phyloP scores from a whole-genome alignment of 495 filamentous ascomycete genomes.

The Filosporella fistucella region DNA sequence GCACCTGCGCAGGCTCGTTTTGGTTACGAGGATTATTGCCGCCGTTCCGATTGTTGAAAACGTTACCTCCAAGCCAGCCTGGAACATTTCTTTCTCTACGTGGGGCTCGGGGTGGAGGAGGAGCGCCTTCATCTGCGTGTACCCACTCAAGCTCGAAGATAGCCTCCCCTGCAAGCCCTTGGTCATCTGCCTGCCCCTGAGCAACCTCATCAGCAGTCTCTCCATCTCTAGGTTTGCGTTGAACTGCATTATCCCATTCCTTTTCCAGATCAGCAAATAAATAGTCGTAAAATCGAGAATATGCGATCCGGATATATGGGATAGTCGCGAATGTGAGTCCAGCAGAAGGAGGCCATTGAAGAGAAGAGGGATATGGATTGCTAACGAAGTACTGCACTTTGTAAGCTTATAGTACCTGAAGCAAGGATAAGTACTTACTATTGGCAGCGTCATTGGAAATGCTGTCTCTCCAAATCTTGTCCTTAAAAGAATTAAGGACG shows the following conservation, averaged over 20 bases:
- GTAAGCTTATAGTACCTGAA: not conserved
- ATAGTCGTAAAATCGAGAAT: slow-evolving; percentile 54
- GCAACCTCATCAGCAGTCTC: slow-evolving; percentile 36
- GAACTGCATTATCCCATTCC: slow-evolving; percentile 62
- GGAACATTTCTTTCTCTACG: too few species aligned
- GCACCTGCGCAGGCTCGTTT: too few species aligned
- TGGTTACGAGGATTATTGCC: too few species aligned
- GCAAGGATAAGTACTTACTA: slow-evolving; percentile 14
- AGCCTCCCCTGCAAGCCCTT: not conserved
- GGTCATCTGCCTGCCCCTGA: slow-evolving; percentile 26
- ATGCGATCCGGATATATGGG: slow-evolving; percentile 59
- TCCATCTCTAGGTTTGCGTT: slow-evolving; percentile 33
- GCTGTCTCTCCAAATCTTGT: slow-evolving; percentile 54
- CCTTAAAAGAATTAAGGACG: slow-evolving; percentile 54
- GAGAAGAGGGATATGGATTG: slow-evolving; percentile 3
- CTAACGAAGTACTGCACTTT: too few species aligned
- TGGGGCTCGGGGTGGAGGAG: too few species aligned
- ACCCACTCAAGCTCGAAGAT: slow-evolving; percentile 1
- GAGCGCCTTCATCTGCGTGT: not conserved
- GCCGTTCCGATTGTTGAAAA: not conserved
- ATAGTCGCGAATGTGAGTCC: slow-evolving; percentile 57
- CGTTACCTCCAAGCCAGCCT: not conserved
- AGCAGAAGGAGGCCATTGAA: slow-evolving; percentile 59
- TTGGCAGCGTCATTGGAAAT: slow-evolving; percentile 57
- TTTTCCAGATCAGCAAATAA: slow-evolving; percentile 52